Conservation (phyloP, 371 early-diverging fungal species). For the Rhizopus stolonifer region DNA sequence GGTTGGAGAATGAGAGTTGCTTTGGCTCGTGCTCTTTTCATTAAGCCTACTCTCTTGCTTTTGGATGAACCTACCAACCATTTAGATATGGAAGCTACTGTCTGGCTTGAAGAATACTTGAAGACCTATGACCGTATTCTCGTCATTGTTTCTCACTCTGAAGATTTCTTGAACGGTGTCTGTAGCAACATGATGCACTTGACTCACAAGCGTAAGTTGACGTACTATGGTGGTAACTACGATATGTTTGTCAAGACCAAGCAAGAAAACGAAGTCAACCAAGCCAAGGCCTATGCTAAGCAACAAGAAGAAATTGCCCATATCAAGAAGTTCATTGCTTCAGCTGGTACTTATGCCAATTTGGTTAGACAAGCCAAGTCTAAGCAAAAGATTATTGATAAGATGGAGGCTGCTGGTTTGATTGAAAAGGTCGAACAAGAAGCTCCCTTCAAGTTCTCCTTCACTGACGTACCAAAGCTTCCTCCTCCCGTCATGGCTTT, state of each 20-base stretch:
- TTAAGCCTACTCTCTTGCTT: conserved; percentile 93
- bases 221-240: conserved; percentile 98
- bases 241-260: conserved; percentile 94
- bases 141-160: conserved; percentile 97
- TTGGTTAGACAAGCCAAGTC: conserved; percentile 98
- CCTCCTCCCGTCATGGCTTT: conserved; percentile 98
- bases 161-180: conserved; percentile 97
- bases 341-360: conserved; percentile 99
- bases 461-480: conserved; percentile 84
- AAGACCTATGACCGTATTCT: conserved; percentile 92
- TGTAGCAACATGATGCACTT: conserved; percentile 95
- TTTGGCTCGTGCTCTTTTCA: conserved; percentile 95
- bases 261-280: conserved; percentile 92
- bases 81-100: conserved; percentile 96
- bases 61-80: conserved; percentile 99
- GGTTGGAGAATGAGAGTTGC: conserved; percentile 99
- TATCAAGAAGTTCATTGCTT: conserved; percentile 98
- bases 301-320: conserved; percentile 98
- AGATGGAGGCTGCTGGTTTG: conserved; percentile 98
- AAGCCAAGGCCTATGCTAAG: conserved; percentile 96
- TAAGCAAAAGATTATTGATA: conserved; percentile 98
- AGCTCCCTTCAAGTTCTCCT: conserved; percentile 79
- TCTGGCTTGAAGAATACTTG: conserved; percentile 98
- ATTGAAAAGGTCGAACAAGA: conserved; percentile 88
- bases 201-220: conserved; percentile 85